Percentiles rank a stretch among this genome's conserved stretches.
These are phyloP conservation scores for Didymella sp. DNA, from an alignment of 2,329 filamentous ascomycete genomes.

Conservation along the genomic window DNA sequence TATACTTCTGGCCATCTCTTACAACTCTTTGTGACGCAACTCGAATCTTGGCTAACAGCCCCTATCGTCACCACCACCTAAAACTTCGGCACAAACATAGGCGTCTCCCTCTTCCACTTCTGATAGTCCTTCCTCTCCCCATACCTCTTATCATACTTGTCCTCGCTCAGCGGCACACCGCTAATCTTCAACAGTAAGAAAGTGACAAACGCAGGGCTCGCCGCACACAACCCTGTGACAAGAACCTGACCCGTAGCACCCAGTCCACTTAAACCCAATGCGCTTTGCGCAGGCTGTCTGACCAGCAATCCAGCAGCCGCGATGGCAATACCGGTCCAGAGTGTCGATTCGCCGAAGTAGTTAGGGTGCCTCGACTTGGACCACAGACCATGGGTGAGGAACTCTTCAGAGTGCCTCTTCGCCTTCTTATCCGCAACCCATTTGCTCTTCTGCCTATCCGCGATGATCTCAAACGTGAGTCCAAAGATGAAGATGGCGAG, in stretches of 20 bases:
- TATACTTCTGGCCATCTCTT: too few species aligned
- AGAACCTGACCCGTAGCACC: constrained; percentile 51
- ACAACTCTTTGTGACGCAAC: too few species aligned
- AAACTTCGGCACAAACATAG: constrained; percentile 69
- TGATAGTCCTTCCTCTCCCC: constrained; percentile 70
- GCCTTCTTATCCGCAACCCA: constrained; percentile 68
- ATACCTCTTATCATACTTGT: constrained; percentile 71
- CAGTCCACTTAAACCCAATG: constrained; percentile 61
- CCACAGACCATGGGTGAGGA: constrained; percentile 70
- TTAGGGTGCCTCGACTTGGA: constrained; percentile 68
- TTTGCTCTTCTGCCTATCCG: constrained; percentile 68
- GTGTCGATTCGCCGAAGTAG: constrained; percentile 74
- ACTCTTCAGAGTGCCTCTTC: constrained; percentile 72
- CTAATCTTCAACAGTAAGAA: constrained; percentile 69
- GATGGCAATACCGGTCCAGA: constrained; percentile 73
- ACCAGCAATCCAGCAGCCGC: constrained; percentile 64
- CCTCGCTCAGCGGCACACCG: constrained; percentile 70
- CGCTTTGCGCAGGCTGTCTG: constrained; percentile 61
- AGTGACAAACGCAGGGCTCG: constrained; percentile 69
- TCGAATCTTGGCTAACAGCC: too few species aligned
- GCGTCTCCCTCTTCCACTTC: constrained; percentile 71
- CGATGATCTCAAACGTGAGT: constrained; percentile 65
- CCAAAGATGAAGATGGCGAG: constrained; percentile 66
- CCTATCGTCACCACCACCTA: neutral
- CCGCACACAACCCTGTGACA: constrained; percentile 60